These are phyloP conservation scores for Perkinsus olseni DNA, from an alignment of 169 alveolate species.

Conservation along the genomic window DNA sequence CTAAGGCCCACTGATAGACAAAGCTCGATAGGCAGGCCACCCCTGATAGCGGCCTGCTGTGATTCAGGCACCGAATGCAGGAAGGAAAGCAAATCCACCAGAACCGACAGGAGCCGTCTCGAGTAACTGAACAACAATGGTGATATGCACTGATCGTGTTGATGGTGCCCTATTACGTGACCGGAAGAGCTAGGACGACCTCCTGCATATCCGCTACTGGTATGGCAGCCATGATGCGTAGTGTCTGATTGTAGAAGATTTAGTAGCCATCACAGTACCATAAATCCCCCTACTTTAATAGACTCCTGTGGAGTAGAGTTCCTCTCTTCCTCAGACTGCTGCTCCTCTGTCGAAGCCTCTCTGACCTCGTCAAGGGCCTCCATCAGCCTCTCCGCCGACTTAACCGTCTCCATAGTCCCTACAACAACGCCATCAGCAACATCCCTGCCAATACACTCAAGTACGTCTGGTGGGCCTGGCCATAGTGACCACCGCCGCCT, in stretches of 20 bases:
- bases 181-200: not conserved
- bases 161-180: not conserved
- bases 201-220: not conserved
- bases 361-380: not conserved
- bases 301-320: not conserved
- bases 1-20: not conserved
- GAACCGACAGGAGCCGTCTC: not conserved
- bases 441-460: not conserved
- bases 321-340: not conserved
- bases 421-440: not conserved
- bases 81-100: not conserved
- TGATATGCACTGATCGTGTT: too few species aligned
- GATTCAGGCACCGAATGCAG: not conserved
- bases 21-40: not conserved
- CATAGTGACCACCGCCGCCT: slow-evolving; percentile 10
- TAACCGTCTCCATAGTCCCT: slow-evolving; percentile 22
- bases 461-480: not conserved
- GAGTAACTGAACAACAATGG: not conserved
- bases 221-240: not conserved
- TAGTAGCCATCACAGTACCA: not conserved
- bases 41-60: not conserved
- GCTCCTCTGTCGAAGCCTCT: not conserved
- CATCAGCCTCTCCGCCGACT: slow-evolving; percentile 31
- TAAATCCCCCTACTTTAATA: not conserved
- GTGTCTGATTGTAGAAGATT: not conserved